Conservation (phyloP, 2,329 filamentous ascomycete species). For the Aspergillus thermomutatus region DNA sequence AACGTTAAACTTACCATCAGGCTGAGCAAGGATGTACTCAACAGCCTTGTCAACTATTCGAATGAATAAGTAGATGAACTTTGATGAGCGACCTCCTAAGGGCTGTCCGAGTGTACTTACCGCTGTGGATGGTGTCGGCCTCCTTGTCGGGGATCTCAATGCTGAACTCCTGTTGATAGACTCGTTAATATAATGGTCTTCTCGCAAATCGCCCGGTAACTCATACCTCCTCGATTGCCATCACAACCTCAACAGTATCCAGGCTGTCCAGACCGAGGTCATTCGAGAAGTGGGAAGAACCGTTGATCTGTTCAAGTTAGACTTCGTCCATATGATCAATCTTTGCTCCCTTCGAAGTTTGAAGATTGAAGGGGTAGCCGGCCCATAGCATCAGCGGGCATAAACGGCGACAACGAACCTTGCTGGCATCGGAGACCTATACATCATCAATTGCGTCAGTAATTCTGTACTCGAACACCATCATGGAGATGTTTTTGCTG, state of each 20-base stretch:
- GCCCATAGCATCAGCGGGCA: not conserved
- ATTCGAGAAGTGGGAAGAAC: constrained; percentile 86
- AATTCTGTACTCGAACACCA: not conserved
- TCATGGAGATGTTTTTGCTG: not conserved
- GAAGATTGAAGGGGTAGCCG: not conserved
- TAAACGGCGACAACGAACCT: constrained; percentile 26
- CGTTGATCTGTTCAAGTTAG: constrained; percentile 63
- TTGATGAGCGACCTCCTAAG: not conserved
- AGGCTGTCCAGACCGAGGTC: constrained; percentile 96
- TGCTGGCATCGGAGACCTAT: constrained; percentile 39
- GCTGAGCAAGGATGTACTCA: constrained; percentile 88
- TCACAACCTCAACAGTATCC: constrained; percentile 98
- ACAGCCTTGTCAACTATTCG: constrained; percentile 83
- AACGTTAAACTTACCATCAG: constrained; percentile 68
- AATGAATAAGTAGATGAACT: constrained; percentile 16
- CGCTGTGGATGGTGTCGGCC: constrained; percentile 87
- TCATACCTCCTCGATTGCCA: constrained; percentile 95
- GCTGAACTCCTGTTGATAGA: constrained; percentile 63
- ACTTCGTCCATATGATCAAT: constrained; percentile 20
- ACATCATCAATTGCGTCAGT: constrained; percentile 5
- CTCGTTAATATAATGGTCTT: constrained; percentile 11
- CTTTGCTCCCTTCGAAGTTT: not conserved
- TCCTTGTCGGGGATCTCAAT: constrained; percentile 99
- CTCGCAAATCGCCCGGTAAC: constrained; percentile 9
- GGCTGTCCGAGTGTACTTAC: constrained; percentile 55